A percentile compares a stretch with the other conserved stretches of the same genome.
These are phyloP conservation scores for Przewalskia tangutica DNA, from an alignment of 257 asterid genomes.

Conservation along the genomic window DNA sequence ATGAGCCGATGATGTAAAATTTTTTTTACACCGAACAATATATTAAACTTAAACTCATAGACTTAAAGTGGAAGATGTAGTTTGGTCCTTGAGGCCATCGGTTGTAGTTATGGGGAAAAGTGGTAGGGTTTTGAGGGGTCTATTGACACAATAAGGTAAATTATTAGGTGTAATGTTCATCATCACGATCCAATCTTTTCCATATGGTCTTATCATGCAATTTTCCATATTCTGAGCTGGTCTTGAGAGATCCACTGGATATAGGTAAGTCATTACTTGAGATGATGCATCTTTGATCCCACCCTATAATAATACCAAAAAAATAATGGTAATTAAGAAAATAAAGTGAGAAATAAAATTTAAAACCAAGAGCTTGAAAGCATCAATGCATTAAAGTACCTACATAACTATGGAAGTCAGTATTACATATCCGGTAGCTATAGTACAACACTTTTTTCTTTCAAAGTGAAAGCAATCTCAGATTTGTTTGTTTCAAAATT, in stretches of 20 bases:
- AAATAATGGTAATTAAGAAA: not conserved
- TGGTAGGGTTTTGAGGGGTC: constrained; percentile 4
- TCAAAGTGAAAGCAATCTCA: not conserved
- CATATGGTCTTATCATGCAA: constrained; percentile 1
- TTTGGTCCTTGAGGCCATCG: not conserved
- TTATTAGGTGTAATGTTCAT: not conserved
- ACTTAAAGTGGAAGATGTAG: not conserved
- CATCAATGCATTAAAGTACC: not conserved
- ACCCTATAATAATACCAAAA: not conserved
- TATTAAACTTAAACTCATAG: not conserved
- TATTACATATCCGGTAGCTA: not conserved
- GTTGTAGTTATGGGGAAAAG: constrained; percentile 2
- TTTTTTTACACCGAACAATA: not conserved
- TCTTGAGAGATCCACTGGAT: constrained; percentile 1
- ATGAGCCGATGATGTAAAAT: not conserved
- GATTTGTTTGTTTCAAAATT: not conserved
- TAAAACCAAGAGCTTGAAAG: not conserved
- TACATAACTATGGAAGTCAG: not conserved
- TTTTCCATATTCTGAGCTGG: not conserved
- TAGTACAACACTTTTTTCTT: not conserved
- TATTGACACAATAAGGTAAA: not conserved
- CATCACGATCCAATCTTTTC: constrained; percentile 2
- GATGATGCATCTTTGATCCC: not conserved
- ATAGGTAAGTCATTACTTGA: not conserved
- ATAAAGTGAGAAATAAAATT: not conserved